These are phyloP conservation scores for Alternaria rosae DNA, from an alignment of 2,329 filamentous ascomycete species.

Conservation along the genomic window DNA sequence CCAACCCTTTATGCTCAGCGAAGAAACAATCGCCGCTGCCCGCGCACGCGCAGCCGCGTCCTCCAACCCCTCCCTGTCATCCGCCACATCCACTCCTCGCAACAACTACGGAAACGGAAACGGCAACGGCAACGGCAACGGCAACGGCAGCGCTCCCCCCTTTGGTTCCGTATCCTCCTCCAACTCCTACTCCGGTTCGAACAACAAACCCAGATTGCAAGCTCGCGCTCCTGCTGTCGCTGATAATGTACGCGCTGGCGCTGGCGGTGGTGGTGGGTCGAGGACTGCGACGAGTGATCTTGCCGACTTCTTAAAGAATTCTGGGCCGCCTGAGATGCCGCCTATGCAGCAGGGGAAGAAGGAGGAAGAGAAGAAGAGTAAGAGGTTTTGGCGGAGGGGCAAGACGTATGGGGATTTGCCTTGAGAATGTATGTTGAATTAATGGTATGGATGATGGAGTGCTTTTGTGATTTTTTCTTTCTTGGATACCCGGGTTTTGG, in stretches of 20 bases:
- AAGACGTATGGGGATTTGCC: conserved; percentile 35
- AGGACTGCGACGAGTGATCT: conserved; percentile 51
- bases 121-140: conserved; percentile 16
- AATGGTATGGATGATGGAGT: too few relatives aligned
- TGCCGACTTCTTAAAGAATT: conserved; percentile 54
- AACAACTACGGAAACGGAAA: conserved; percentile 8
- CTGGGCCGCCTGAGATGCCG: conserved; percentile 47
- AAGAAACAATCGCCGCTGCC: conserved; percentile 43
- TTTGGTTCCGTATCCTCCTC: conserved; percentile 23
- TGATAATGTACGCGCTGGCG: conserved; percentile 13
- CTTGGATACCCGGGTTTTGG: neutral
- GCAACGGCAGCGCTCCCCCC: conserved; percentile 10
- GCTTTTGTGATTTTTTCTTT: neutral
- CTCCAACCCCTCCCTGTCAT: conserved; percentile 25
- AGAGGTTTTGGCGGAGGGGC: conserved; percentile 46
- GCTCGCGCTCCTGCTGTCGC: conserved; percentile 34
- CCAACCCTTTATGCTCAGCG: conserved; percentile 44
- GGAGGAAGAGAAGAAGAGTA: conserved; percentile 44
- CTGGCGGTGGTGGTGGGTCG: neutral
- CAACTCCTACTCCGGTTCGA: conserved; percentile 19
- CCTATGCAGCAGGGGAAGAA: conserved; percentile 19
- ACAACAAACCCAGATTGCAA: conserved; percentile 38
- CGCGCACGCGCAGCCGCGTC: conserved; percentile 39
- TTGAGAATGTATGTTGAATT: too few relatives aligned
- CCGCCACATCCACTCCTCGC: conserved; percentile 18